phyloP scores from a whole-genome alignment of 2,329 filamentous ascomycete species.

The Diaporthe citrichinensis region DNA sequence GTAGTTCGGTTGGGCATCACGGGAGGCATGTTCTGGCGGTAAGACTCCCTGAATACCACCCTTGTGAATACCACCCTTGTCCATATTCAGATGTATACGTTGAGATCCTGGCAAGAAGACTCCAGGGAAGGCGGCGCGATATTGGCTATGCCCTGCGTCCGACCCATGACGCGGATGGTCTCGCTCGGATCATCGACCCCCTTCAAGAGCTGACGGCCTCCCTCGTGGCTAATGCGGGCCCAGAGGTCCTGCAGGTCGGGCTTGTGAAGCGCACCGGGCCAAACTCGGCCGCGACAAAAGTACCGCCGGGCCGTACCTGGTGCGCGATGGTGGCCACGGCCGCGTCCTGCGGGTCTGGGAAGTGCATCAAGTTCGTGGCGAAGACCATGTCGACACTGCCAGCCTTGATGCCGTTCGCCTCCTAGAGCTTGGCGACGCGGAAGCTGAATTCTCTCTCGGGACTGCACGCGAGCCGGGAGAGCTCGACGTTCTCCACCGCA shows the following conservation, averaged over 20 bases:
- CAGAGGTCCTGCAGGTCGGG: conserved; percentile 32
- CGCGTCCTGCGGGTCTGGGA: conserved; percentile 36
- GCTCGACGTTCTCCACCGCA: conserved; percentile 41
- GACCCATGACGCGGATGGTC: conserved; percentile 1
- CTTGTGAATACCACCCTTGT: not conserved
- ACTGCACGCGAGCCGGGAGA: conserved; percentile 40
- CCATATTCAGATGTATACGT: conserved; percentile 25
- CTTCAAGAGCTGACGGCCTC: not conserved
- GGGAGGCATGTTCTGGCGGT: not conserved
- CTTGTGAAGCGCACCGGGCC: conserved; percentile 35
- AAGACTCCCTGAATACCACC: not conserved
- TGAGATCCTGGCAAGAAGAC: conserved; percentile 3
- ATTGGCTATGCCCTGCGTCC: conserved; percentile 21
- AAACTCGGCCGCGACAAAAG: conserved; percentile 43
- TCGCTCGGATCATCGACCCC: conserved; percentile 1
- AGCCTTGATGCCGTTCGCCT: conserved; percentile 41
- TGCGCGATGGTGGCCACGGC: conserved; percentile 42
- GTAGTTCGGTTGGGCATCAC: not conserved
- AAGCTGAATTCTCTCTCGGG: conserved; percentile 39
- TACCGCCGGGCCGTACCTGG: conserved; percentile 42
- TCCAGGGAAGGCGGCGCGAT: conserved; percentile 11
- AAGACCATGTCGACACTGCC: conserved; percentile 42
- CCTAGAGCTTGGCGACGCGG: conserved; percentile 42
- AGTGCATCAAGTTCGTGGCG: conserved; percentile 43
- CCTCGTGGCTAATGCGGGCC: conserved; percentile 14